A percentile compares a stretch with the other conserved stretches of the same genome.
Evolutionary conservation across 1,139 yeast genomes (phyloP).

Genomic region (Scheffersomyces lignicola): DNA sequence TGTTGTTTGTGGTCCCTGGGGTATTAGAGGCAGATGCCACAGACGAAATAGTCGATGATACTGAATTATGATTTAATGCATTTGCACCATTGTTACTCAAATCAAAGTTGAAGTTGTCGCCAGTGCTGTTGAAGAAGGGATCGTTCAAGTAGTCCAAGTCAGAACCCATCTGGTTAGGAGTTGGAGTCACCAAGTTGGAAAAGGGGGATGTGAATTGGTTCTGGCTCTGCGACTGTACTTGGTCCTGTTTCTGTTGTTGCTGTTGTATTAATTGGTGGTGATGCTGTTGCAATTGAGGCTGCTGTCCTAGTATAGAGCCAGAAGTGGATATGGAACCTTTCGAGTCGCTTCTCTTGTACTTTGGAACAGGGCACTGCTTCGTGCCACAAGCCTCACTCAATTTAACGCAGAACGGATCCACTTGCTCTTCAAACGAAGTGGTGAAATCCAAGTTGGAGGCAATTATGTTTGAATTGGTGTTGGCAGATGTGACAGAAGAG

Average conservation of each 20-base stretch:
- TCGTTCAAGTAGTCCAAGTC: conserved; percentile 23
- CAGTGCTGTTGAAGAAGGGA: conserved; percentile 25
- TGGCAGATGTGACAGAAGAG: conserved; percentile 17
- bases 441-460: conserved; percentile 17
- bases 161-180: conserved; percentile 8
- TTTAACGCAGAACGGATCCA: conserved; percentile 69
- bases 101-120: conserved; percentile 19
- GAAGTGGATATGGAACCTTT: conserved; percentile 5
- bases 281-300: background rate
- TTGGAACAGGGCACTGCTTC: conserved; percentile 68
- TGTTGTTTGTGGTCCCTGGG: conserved; percentile 10
- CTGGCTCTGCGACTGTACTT: background rate
- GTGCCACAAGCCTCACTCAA: conserved; percentile 84
- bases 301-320: conserved; percentile 3
- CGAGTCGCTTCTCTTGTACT: conserved; percentile 26
- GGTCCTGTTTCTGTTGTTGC: background rate
- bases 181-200: conserved; percentile 17
- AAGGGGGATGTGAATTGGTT: conserved; percentile 19
- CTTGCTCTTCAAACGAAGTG: conserved; percentile 40
- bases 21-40: conserved; percentile 1
- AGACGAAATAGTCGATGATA: conserved; percentile 3
- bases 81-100: conserved; percentile 13
- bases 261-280: background rate
- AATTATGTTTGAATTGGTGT: conserved; percentile 16
- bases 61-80: conserved; percentile 3